Conservation (phyloP, 768 basidiomycete species). For the Lanmaoa rubissima region DNA sequence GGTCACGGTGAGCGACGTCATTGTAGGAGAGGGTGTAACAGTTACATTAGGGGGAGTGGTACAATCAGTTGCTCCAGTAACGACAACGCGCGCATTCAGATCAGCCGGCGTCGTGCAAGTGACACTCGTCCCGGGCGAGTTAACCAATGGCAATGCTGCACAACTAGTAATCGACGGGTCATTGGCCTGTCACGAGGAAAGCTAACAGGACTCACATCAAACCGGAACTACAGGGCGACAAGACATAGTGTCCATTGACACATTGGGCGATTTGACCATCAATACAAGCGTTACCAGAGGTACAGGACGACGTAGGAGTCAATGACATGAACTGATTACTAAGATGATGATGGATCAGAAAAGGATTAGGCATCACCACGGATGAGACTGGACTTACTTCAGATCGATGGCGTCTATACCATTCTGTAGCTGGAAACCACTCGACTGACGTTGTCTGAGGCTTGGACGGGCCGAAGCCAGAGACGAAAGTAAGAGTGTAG, state of each 20-base stretch:
- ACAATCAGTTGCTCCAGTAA: conserved; percentile 26
- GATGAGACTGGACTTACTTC: conserved; percentile 34
- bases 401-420: conserved; percentile 41
- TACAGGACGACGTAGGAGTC: conserved; percentile 34
- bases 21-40: conserved; percentile 15
- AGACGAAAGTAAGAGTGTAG: conserved; percentile 29
- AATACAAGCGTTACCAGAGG: conserved; percentile 47
- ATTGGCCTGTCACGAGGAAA: not conserved
- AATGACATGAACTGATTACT: conserved; percentile 23
- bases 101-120: conserved; percentile 52
- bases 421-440: conserved; percentile 35
- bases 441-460: conserved; percentile 28
- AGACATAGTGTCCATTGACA: conserved; percentile 41
- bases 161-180: conserved; percentile 9
- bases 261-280: conserved; percentile 54
- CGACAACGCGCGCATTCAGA: conserved; percentile 45
- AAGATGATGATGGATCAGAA: conserved; percentile 6
- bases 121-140: conserved; percentile 48
- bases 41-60: conserved; percentile 20
- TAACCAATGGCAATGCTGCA: conserved; percentile 49
- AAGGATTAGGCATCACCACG: not conserved
- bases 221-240: conserved; percentile 21
- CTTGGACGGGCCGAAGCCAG: conserved; percentile 37
- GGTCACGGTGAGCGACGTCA: not conserved
- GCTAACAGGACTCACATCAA: conserved; percentile 10